phyloP scores from a whole-genome alignment of 2,329 filamentous ascomycete genomes.

The Knufia petricola region DNA sequence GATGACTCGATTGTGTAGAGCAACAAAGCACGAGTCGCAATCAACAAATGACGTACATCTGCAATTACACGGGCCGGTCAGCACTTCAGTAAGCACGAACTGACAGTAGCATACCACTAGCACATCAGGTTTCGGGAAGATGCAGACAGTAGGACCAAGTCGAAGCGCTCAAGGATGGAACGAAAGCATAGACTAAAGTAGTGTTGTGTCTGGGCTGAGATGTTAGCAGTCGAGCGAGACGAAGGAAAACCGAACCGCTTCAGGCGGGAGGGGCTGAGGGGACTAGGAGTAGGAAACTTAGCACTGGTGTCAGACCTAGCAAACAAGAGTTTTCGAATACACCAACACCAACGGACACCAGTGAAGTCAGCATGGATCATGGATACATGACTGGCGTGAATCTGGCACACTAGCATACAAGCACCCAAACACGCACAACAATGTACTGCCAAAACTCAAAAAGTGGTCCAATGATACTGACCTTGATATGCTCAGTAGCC shows the following conservation, averaged over 20 bases:
- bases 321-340: conserved; percentile 3
- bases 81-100: not conserved
- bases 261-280: not conserved
- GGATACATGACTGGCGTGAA: not conserved
- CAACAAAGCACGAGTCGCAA: too few species aligned
- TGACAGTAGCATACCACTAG: conserved; percentile 7
- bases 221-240: not conserved
- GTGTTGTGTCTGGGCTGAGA: conserved; percentile 5
- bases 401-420: conserved; percentile 1
- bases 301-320: not conserved
- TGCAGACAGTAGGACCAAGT: not conserved
- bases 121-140: not conserved
- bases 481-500: not conserved
- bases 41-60: not conserved
- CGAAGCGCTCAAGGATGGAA: conserved; percentile 2
- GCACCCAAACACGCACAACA: not conserved
- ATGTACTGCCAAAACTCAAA: not conserved
- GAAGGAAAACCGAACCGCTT: too few species aligned
- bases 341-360: not conserved
- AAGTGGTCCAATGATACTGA: not conserved
- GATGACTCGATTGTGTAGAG: too few species aligned
- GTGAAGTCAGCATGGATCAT: conserved; percentile 1
- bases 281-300: not conserved
- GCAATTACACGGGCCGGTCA: not conserved
- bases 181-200: conserved; percentile 9